Base-by-base conservation (phyloP, 192 early-diverging fungal species). In the Podila epigama region DNA sequence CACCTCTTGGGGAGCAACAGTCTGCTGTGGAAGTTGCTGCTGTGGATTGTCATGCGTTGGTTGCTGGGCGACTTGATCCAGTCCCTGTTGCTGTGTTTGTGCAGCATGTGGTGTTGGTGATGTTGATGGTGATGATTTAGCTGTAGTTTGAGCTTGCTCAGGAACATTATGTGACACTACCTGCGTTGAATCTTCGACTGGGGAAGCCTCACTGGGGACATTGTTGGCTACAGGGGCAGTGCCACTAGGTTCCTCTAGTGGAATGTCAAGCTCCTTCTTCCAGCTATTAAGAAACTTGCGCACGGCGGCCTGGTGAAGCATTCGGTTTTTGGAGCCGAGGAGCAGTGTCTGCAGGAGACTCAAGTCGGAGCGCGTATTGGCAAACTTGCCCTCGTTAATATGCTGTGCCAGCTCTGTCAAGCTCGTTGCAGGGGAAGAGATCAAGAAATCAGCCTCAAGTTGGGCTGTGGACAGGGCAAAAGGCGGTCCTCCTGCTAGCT, bases 281-380 rank as follows among this genome's bases (percentile, higher is more conserved):
- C 73, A 77, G 3, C 73, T 65, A 32, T 64, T 68, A 55, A 77
- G n/a, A 59, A 75, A 75, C 60, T 75, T 75, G 22, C 56, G 51
- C 12, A 75, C 71, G 1, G 71, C 61, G 5, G 71, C 71, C 27
- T 68, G 64, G 36, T 75, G 71, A 41, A 75, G 18, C 53, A 75
- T 56, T 12, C 64, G 28, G 65, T 75, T 75, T 29, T 75, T 75
- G 48, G 71, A 56, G 5, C 71, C 71, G 22, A 75, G 37, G 20
- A 75, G 5, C 51, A 75, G 28, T 1, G 65, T 57, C 54, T 75
- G 71, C 2, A 75, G 48, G 31, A 75, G 39, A 5, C 56, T 20
- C 15, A 67, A 54, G 36, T 75, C 71, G 29, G 71, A 75, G 34
- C 66, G 71, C 9, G 65, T 53, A 13, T 55, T 41, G 8, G 71